Evolutionary conservation across 2,329 filamentous ascomycete genomes (phyloP).

Genomic region (Aspergillus sp.): DNA sequence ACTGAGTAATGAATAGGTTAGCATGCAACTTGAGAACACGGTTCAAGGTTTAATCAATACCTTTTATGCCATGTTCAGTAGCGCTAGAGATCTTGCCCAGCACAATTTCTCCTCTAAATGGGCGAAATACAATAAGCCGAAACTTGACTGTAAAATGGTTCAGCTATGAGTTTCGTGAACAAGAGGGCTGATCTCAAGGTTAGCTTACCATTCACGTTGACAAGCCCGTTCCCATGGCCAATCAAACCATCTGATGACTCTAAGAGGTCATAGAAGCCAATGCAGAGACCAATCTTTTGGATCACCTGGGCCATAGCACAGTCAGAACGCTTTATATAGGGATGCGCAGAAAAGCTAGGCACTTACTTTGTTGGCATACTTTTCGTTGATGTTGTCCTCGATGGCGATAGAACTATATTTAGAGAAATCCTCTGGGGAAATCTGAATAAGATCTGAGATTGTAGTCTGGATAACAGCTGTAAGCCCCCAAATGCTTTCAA

Average conservation of each 20-base stretch:
- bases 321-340: neutral
- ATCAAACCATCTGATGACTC: conserved; percentile 91
- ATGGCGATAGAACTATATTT: conserved; percentile 79
- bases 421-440: conserved; percentile 82
- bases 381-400: conserved; percentile 94
- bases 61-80: conserved; percentile 69
- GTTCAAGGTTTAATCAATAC: conserved; percentile 41
- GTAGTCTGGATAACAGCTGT: conserved; percentile 65
- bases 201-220: conserved; percentile 82
- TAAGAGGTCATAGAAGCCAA: conserved; percentile 88
- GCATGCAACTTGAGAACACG: neutral
- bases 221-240: conserved; percentile 84
- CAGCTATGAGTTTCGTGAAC: neutral
- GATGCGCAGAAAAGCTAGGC: neutral
- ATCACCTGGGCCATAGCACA: conserved; percentile 58
- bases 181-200: neutral
- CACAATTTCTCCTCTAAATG: conserved; percentile 92
- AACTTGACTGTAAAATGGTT: conserved; percentile 71
- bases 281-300: conserved; percentile 89
- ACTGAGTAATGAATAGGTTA: conserved; percentile 50
- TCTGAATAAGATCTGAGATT: conserved; percentile 90
- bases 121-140: conserved; percentile 87
- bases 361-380: conserved; percentile 85
- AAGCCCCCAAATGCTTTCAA: neutral
- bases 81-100: conserved; percentile 78